Evolutionary conservation across 768 basidiomycete species (phyloP).

Genomic region (Podaxis carcinomalis): DNA sequence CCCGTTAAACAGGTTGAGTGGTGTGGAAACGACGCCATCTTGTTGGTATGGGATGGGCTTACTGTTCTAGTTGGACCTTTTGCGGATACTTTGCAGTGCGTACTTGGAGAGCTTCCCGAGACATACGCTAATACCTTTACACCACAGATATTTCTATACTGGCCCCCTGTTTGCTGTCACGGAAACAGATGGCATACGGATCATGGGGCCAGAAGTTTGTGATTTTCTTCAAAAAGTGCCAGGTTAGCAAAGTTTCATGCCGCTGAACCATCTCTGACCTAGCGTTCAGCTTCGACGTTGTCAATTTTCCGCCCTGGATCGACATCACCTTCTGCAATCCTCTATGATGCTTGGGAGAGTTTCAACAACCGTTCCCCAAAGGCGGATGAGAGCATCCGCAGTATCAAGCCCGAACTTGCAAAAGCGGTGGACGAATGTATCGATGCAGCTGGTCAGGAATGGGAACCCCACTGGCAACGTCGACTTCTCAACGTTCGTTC

Average conservation of each 20-base stretch:
- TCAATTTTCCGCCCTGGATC: slow-evolving; percentile 93
- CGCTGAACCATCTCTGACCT: not conserved
- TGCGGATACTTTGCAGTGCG: slow-evolving; percentile 82
- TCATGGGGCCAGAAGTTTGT: slow-evolving; percentile 72
- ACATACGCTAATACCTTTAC: not conserved
- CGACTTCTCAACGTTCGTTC: slow-evolving; percentile 70
- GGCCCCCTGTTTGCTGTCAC: slow-evolving; percentile 76
- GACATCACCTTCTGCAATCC: slow-evolving; percentile 83
- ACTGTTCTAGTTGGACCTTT: slow-evolving; percentile 89
- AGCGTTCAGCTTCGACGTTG: slow-evolving; percentile 57
- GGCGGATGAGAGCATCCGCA: slow-evolving; percentile 89
- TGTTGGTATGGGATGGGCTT: slow-evolving; percentile 76
- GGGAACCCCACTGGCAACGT: slow-evolving; percentile 88
- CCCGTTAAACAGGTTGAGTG: slow-evolving; percentile 75
- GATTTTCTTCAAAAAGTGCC: slow-evolving; percentile 96
- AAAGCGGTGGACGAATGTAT: slow-evolving; percentile 89
- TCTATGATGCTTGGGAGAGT: slow-evolving; percentile 90
- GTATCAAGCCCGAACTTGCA: slow-evolving; percentile 81
- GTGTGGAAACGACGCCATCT: slow-evolving; percentile 95
- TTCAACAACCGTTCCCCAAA: slow-evolving; percentile 83
- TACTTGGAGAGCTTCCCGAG: not conserved
- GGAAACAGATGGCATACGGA: slow-evolving; percentile 87
- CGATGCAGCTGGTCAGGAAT: slow-evolving; percentile 90
- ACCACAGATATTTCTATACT: slow-evolving; percentile 68
- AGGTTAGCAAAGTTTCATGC: slow-evolving; percentile 33